Percentiles rank a stretch among this genome's conserved stretches.
These are phyloP conservation scores for Phytophthora pistaciae DNA, from an alignment of 352 stramenopile genomes.

Conservation along the genomic window DNA sequence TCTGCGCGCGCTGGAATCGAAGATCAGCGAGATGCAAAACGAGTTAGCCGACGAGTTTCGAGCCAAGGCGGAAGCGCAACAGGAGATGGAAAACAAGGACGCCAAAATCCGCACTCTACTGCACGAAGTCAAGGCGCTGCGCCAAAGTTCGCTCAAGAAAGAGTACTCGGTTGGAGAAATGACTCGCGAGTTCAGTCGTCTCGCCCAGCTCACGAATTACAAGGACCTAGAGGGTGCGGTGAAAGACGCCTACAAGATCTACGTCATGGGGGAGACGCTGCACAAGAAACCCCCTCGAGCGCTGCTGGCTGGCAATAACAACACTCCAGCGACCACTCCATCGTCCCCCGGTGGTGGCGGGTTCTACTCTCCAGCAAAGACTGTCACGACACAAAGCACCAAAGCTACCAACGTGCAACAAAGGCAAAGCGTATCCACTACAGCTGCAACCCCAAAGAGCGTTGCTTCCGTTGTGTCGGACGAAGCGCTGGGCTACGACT, in stretches of 20 bases:
- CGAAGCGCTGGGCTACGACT: slow-evolving; percentile 74
- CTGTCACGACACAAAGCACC: background rate
- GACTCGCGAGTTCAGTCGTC: slow-evolving; percentile 76
- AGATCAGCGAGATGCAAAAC: slow-evolving; percentile 83
- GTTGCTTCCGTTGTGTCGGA: slow-evolving; percentile 31
- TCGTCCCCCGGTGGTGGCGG: slow-evolving; percentile 29
- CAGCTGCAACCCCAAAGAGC: background rate
- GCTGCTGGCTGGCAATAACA: slow-evolving; percentile 12
- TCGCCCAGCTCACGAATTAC: slow-evolving; percentile 77
- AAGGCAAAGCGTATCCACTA: slow-evolving; percentile 16
- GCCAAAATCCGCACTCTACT: slow-evolving; percentile 79
- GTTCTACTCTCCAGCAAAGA: slow-evolving; percentile 36
- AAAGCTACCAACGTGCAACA: slow-evolving; percentile 13
- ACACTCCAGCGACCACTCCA: background rate
- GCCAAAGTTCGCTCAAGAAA: slow-evolving; percentile 80
- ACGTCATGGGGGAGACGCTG: slow-evolving; percentile 75
- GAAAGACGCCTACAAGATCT: slow-evolving; percentile 82
- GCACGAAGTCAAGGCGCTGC: slow-evolving; percentile 80
- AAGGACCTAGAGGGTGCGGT: slow-evolving; percentile 85
- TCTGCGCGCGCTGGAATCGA: slow-evolving; percentile 58
- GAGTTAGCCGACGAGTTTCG: slow-evolving; percentile 82
- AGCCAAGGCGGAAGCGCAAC: slow-evolving; percentile 61
- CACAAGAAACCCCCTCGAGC: slow-evolving; percentile 67
- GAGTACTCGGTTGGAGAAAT: slow-evolving; percentile 85
- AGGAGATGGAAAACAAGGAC: slow-evolving; percentile 79